Evolutionary conservation across 1,284 basidiomycete genomes (phyloP).

Genomic region (Malassezia equina): DNA sequence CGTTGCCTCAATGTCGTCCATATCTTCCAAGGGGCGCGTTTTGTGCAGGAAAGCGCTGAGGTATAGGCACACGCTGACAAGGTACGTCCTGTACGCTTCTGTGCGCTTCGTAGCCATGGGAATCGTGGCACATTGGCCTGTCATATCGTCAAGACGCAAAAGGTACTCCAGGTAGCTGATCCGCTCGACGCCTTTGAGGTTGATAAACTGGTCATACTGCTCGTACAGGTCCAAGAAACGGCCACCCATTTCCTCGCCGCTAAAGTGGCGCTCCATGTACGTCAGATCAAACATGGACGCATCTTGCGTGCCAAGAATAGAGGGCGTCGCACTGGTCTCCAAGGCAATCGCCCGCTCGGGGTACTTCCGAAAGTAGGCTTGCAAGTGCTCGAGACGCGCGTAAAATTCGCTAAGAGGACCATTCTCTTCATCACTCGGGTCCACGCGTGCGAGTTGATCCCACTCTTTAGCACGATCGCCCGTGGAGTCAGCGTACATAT

Average conservation of each 20-base stretch:
- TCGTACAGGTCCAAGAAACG: constrained; percentile 87
- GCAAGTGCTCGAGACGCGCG: constrained; percentile 77
- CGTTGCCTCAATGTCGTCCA: constrained; percentile 61
- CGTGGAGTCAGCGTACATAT: constrained; percentile 49
- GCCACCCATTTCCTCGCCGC: constrained; percentile 84
- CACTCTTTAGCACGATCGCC: constrained; percentile 50
- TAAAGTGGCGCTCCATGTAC: constrained; percentile 41
- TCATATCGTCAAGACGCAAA: constrained; percentile 56
- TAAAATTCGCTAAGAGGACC: constrained; percentile 59
- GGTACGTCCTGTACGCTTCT: constrained; percentile 34
- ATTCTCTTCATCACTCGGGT: constrained; percentile 4
- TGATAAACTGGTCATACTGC: constrained; percentile 78
- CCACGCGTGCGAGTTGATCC: constrained; percentile 47
- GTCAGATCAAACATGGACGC: constrained; percentile 19
- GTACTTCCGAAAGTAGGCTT: constrained; percentile 91
- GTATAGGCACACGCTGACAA: constrained; percentile 62
- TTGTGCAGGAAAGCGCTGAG: constrained; percentile 75
- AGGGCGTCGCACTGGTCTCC: constrained; percentile 18
- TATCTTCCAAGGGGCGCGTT: constrained; percentile 74
- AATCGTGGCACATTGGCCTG: constrained; percentile 19
- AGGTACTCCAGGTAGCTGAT: constrained; percentile 83
- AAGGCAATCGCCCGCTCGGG: constrained; percentile 53
- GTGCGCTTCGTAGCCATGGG: constrained; percentile 30
- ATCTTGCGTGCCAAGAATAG: constrained; percentile 11
- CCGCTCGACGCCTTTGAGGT: constrained; percentile 62